Base-by-base conservation (phyloP, 2,329 filamentous ascomycete genomes). In the Venturia aucupariae region DNA sequence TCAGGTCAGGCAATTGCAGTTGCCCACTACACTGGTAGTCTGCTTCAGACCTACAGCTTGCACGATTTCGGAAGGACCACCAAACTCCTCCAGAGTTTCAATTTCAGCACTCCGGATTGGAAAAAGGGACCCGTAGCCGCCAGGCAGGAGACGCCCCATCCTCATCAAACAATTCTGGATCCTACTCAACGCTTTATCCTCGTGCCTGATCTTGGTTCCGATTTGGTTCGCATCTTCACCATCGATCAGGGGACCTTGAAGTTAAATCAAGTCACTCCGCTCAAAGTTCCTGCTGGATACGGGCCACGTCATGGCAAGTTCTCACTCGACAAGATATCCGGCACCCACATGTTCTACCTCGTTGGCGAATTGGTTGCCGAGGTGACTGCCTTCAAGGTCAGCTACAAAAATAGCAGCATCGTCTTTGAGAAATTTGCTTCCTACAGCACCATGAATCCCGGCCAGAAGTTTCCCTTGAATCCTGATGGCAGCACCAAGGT, bases 191-290 rank as follows among this genome's bases (percentile, higher is more conserved):
- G 74, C 61, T 76, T 72, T 68, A 68, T 76, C 60, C 60, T 76
- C 17, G 71, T 75, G 0, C 74, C 75, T 2, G 75, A 76, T 62
- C 69, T 76, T 0, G 75, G 74, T 38, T 71, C 73, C 2, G 75
- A 76, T 63, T 69, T 75, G 15, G 70, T 76, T 6, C 71, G 73
- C 24, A 67, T 76, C 51, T 90, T 83, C 72, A 70, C 75, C 64
- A 78, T 87, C 69, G 74, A 84, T 67, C 69, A 70, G 1, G 67
- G 70, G 1, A 76, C 71, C 2, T 78, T 79, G 57, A 60, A 22
- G 2, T 24, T 65, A 11, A 64, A 68, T n/a, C 39, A 54, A n/a
- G 15, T 38, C 13, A 27, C 39, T 13, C 44, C 64, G 24, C 22
- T 48, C 27, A 41, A 32, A n/a, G 27, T 39, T 24, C 10, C 41